Evolutionary conservation across 495 filamentous ascomycete species (phyloP).

Genomic region (Hypoxylon crocopeplum): DNA sequence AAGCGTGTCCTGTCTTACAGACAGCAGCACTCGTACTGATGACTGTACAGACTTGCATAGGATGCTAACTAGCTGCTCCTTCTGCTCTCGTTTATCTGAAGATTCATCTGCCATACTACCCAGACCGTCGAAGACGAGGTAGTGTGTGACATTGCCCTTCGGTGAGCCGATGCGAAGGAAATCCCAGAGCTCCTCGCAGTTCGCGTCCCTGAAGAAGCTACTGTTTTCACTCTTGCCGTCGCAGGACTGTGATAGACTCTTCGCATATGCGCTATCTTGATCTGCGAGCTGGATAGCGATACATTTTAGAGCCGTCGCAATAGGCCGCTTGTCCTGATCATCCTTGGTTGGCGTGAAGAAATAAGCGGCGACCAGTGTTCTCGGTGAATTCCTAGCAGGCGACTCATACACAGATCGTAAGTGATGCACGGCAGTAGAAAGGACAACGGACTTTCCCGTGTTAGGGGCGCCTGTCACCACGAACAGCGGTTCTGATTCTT

Average conservation of each 20-base stretch:
- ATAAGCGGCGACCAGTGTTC: slow-evolving; percentile 25
- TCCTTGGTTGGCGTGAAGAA: slow-evolving; percentile 30
- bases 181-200: slow-evolving; percentile 33
- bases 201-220: slow-evolving; percentile 31
- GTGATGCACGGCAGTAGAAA: slow-evolving; percentile 31
- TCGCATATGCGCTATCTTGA: slow-evolving; percentile 33
- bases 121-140: slow-evolving; percentile 35
- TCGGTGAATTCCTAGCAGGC: not conserved
- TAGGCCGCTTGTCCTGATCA: slow-evolving; percentile 24
- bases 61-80: slow-evolving; percentile 1
- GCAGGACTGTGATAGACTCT: slow-evolving; percentile 21
- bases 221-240: slow-evolving; percentile 17
- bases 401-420: slow-evolving; percentile 19
- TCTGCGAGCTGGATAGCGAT: slow-evolving; percentile 37
- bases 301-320: slow-evolving; percentile 33
- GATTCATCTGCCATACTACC: slow-evolving; percentile 7
- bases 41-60: too few species aligned
- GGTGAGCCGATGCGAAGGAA: slow-evolving; percentile 31
- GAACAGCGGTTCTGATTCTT: not conserved
- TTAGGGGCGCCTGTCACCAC: slow-evolving; percentile 30
- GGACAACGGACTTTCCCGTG: slow-evolving; percentile 31
- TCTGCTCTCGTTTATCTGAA: slow-evolving; percentile 1
- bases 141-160: slow-evolving; percentile 25
- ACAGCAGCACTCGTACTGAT: too few species aligned
- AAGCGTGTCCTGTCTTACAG: too few species aligned